Base-by-base conservation (phyloP, 2,329 filamentous ascomycete species). In the Cladophialophora immunda region DNA sequence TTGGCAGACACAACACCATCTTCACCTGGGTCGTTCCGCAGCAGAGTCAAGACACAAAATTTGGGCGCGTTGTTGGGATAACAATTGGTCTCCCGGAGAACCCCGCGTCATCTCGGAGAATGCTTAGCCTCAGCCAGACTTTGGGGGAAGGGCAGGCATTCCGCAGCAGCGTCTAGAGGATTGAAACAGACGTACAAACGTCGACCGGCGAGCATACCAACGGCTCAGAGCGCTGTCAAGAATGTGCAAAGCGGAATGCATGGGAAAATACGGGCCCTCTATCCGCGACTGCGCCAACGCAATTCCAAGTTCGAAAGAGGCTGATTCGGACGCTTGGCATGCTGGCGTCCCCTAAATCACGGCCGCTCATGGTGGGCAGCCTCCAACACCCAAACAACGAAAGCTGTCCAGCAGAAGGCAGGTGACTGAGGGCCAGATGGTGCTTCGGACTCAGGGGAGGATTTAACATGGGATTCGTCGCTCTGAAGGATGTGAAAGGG, bases 81-180 rank as follows among this genome's bases (percentile, higher is more conserved):
- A 22, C 58, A 38, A 22, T 22, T 6, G 58, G 32, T 22, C 38
- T 30, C 13, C 52, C 61, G 61, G 61, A 64, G 53, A 64, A 64
- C 61, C 61, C 61, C 61, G 61, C 61, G 54, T 58, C 57, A 38
- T 55, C 27, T 58, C 54, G 53, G 54, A 29, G 61, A 58, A 29
- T 47, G 53, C 13, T 47, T 41, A 41, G 52, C 47, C 41, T 36
- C 22, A 47, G 19, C 32, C 60, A 55, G 52, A 45, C 56, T 30
- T 45, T 50, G 52, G 56, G n/a, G 54, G 38, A 30, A 11, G 29
- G 36, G 25, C 6, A 27, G 19, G 13, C 41, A n/a, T 27, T 22
- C 34, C 17, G n/a, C 45, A 62, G 34, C 50, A 38, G 27, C 13
- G 27, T 32, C 53, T 1, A 55, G 22, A 22, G 19, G 9, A 25